These are phyloP conservation scores for Magnusiomyces paraingens DNA, from an alignment of 1,139 yeast genomes.

Conservation along the genomic window DNA sequence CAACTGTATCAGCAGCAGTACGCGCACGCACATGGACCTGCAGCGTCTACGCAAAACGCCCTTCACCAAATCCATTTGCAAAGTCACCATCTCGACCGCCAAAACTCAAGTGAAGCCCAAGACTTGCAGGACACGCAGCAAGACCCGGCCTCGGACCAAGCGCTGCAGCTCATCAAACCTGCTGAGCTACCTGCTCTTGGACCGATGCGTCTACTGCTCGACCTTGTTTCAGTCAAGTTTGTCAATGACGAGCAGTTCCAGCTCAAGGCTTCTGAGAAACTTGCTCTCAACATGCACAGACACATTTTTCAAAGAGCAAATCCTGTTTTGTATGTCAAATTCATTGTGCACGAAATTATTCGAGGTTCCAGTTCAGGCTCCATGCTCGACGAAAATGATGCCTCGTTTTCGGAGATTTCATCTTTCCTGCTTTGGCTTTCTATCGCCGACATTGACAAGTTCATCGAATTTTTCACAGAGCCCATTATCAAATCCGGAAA, in stretches of 20 bases:
- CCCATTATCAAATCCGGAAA: slow-evolving; percentile 22
- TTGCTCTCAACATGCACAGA: slow-evolving; percentile 24
- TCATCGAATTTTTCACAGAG: slow-evolving; percentile 20
- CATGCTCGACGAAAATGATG: slow-evolving; percentile 8
- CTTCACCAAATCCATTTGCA: too few relatives aligned
- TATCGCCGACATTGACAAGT: slow-evolving; percentile 16
- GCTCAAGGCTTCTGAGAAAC: slow-evolving; percentile 22
- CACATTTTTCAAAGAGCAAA: slow-evolving; percentile 21
- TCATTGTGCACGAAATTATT: slow-evolving; percentile 22
- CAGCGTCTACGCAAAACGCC: too few relatives aligned
- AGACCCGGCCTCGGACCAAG: background rate
- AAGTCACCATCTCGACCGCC: too few relatives aligned
- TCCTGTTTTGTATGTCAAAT: slow-evolving; percentile 22
- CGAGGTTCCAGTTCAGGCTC: slow-evolving; percentile 15
- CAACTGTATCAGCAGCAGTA: background rate
- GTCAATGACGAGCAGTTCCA: slow-evolving; percentile 7
- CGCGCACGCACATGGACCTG: too few relatives aligned
- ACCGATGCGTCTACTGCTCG: background rate
- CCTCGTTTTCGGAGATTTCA: slow-evolving; percentile 4
- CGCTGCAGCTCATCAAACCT: background rate
- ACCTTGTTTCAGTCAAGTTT: slow-evolving; percentile 1
- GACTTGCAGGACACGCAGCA: background rate
- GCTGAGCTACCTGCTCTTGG: background rate
- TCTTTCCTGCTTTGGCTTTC: slow-evolving; percentile 18
- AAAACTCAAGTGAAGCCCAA: too few relatives aligned